These are phyloP conservation scores for Clausena lansium DNA, from an alignment of 345 rosid genomes.

Conservation along the genomic window DNA sequence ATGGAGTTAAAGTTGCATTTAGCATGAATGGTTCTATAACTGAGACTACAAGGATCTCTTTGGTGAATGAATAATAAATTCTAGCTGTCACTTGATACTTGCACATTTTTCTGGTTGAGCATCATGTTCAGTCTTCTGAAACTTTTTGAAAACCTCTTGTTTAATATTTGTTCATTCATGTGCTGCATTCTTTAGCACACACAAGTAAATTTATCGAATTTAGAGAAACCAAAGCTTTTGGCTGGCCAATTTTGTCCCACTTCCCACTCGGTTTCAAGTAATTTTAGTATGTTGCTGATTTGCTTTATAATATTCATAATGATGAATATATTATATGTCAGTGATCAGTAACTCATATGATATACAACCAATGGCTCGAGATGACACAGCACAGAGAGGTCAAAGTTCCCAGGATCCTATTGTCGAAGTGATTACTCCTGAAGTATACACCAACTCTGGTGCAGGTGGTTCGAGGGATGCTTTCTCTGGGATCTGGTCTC, in stretches of 20 bases:
- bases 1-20: neutral
- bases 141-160: neutral
- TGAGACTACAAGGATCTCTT: neutral
- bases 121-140: neutral
- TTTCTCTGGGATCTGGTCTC: slow-evolving; percentile 80
- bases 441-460: slow-evolving; percentile 50
- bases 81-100: neutral
- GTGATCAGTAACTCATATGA: slow-evolving; percentile 46
- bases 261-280: neutral
- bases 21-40: neutral
- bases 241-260: neutral
- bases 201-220: neutral
- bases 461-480: slow-evolving; percentile 61
- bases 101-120: neutral
- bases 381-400: slow-evolving; percentile 45
- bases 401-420: slow-evolving; percentile 51
- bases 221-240: neutral
- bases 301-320: neutral
- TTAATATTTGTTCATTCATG: neutral
- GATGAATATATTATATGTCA: slow-evolving; percentile 30
- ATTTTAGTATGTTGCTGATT: neutral
- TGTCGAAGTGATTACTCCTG: slow-evolving; percentile 88
- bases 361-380: slow-evolving; percentile 48
- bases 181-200: neutral
- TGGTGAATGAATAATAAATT: neutral